These are phyloP conservation scores for Aschersonia sp. DNA, from an alignment of 2,329 filamentous ascomycete genomes.

Conservation along the genomic window DNA sequence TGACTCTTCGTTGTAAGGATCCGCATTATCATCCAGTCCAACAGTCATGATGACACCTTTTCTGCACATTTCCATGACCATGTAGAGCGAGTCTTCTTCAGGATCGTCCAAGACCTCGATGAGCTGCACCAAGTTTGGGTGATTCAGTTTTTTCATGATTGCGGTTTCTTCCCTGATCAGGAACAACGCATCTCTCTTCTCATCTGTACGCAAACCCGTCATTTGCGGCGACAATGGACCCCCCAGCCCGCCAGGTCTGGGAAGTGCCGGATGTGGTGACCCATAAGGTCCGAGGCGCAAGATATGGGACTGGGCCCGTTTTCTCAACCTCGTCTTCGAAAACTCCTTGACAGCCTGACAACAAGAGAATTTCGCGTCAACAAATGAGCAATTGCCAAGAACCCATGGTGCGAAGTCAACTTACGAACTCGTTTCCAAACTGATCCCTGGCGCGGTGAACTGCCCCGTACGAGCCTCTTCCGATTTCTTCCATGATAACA, in stretches of 20 bases:
- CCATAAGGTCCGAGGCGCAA: conserved; percentile 38
- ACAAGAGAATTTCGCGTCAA: not conserved
- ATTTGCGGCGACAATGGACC: conserved; percentile 12
- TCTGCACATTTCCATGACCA: conserved; percentile 98
- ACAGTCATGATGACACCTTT: conserved; percentile 97
- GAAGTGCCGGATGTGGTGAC: conserved; percentile 14
- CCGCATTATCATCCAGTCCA: conserved; percentile 66
- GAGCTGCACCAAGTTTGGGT: conserved; percentile 82
- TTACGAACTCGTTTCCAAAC: conserved; percentile 83
- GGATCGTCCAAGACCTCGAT: conserved; percentile 94
- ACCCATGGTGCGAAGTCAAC: conserved; percentile 13
- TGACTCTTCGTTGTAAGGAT: conserved; percentile 67
- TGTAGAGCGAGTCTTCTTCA: conserved; percentile 89
- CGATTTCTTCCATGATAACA: conserved; percentile 85
- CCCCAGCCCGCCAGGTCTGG: conserved; percentile 4
- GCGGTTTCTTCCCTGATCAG: conserved; percentile 93
- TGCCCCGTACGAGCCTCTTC: conserved; percentile 87
- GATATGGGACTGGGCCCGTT: conserved; percentile 80
- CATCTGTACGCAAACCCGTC: conserved; percentile 25
- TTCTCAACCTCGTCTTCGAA: conserved; percentile 80
- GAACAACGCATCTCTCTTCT: conserved; percentile 58
- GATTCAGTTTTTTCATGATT: conserved; percentile 97
- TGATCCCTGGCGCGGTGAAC: conserved; percentile 86
- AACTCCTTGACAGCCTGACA: conserved; percentile 85
- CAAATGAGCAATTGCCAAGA: not conserved